Percentiles rank a stretch among this genome's conserved stretches.
phyloP scores from a whole-genome alignment of 2,329 filamentous ascomycete species.

The Didymosphaeria variabile region DNA sequence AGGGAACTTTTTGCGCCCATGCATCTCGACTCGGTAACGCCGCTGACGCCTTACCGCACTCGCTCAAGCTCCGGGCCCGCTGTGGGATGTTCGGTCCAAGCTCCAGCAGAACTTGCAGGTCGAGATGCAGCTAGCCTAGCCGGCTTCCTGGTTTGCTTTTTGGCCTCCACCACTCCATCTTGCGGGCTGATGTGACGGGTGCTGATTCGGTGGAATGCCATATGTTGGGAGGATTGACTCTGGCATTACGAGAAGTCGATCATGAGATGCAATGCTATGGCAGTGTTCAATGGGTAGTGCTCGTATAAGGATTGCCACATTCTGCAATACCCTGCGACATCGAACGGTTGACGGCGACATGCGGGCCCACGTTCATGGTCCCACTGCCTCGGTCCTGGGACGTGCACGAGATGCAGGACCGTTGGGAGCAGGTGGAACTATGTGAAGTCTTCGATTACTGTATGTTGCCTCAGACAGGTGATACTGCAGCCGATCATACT shows the following conservation, averaged over 20 bases:
- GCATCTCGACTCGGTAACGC: neutral
- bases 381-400: too few species aligned
- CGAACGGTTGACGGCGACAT: too few species aligned
- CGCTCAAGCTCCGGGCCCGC: neutral
- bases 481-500: too few species aligned
- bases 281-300: neutral
- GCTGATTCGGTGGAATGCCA: neutral
- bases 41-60: neutral
- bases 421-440: too few species aligned
- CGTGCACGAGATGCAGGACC: too few species aligned
- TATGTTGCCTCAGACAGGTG: too few species aligned
- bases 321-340: too few species aligned
- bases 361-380: too few species aligned
- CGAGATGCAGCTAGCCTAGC: constrained; percentile 32
- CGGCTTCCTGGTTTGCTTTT: constrained; percentile 36
- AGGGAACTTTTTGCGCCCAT: neutral
- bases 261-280: neutral
- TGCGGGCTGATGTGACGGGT: constrained; percentile 3
- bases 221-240: neutral
- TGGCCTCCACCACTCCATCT: constrained; percentile 12
- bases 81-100: neutral
- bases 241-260: constrained; percentile 1
- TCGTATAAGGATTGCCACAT: too few species aligned
- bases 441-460: too few species aligned
- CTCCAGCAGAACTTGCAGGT: constrained; percentile 25